A percentile compares a stretch with the other conserved stretches of the same genome.
phyloP scores from a whole-genome alignment of 192 early-diverging fungal species.

The Entrophospora sp. region DNA sequence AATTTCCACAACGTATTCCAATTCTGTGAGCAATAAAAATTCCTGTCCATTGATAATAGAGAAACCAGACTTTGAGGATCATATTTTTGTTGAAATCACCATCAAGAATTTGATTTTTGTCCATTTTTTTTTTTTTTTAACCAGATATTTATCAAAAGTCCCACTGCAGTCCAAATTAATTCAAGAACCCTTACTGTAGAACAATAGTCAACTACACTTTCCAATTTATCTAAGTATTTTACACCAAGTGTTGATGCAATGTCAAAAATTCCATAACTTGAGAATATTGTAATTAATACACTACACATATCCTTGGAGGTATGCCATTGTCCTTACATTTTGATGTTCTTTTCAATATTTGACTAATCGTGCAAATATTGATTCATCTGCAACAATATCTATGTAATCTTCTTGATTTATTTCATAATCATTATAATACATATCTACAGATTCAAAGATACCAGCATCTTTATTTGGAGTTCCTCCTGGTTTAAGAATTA shows the following conservation, averaged over 20 bases:
- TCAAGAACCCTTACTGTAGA: neutral
- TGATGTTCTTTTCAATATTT: neutral
- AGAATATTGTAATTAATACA: neutral
- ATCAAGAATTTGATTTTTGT: no score
- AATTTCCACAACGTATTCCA: neutral
- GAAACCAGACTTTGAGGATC: neutral
- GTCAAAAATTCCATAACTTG: conserved; percentile 5
- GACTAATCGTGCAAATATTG: neutral
- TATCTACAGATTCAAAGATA: neutral
- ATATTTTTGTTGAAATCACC: neutral
- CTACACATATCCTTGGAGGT: neutral
- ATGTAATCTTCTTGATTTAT: neutral
- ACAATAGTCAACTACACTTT: neutral
- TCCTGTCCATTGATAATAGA: neutral
- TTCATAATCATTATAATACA: neutral
- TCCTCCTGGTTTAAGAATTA: neutral
- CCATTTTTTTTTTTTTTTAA: neutral
- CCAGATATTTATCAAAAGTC: neutral
- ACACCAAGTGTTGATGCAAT: neutral
- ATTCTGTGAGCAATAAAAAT: neutral
- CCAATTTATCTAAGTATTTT: neutral
- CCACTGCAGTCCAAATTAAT: neutral
- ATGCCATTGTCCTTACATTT: neutral
- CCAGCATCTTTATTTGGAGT: neutral
- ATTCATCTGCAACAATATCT: neutral